Evolutionary conservation across 352 stramenopile species (phyloP).

Genomic region (Thalassiosira livingstoniorum): DNA sequence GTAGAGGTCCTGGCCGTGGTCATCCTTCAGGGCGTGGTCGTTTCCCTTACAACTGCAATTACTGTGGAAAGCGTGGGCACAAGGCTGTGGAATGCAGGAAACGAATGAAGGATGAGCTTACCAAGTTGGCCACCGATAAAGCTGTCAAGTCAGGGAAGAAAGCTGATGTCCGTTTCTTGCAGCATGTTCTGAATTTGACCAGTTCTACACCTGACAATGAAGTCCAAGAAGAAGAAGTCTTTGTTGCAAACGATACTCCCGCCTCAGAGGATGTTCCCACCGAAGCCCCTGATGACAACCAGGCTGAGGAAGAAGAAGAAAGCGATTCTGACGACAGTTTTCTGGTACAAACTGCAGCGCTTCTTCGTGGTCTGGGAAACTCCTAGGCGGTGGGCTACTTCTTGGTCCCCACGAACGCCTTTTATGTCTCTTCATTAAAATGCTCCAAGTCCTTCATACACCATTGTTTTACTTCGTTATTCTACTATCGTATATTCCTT

Average conservation of each 20-base stretch:
- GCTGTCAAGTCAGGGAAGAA: too few relatives aligned
- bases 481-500: neutral
- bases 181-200: too few relatives aligned
- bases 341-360: neutral
- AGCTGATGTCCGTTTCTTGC: too few relatives aligned
- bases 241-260: neutral
- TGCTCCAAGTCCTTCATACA: neutral
- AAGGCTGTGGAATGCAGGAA: too few relatives aligned
- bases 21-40: too few relatives aligned
- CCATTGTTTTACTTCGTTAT: neutral
- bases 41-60: too few relatives aligned
- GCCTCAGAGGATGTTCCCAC: neutral
- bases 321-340: neutral
- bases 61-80: too few relatives aligned
- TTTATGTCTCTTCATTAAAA: neutral
- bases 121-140: too few relatives aligned
- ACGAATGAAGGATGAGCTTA: too few relatives aligned
- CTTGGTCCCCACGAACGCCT: neutral
- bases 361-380: neutral
- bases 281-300: neutral
- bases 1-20: too few relatives aligned
- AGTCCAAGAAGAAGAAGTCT: too few relatives aligned
- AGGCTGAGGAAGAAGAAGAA: neutral
- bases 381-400: neutral
- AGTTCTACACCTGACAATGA: too few relatives aligned